Evolutionary conservation across 192 early-diverging fungal genomes (phyloP), one percentile per base, ranked within the genome.

Genomic region (Ambispora gerdemannii): DNA sequence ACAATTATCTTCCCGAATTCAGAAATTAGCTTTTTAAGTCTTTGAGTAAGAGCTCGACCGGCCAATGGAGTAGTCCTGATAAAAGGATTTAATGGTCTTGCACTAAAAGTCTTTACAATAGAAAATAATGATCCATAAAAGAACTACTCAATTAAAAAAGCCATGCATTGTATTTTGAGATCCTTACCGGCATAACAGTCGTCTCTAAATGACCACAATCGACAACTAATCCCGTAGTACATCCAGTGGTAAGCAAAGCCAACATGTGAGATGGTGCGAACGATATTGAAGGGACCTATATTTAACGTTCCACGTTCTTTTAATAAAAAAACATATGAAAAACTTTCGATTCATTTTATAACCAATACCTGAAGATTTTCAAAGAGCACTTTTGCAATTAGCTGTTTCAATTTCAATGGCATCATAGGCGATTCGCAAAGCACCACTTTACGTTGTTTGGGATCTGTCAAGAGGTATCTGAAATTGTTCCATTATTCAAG

Each of bases 131-230:
- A n/a, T 63, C 25, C 38, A 43, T 43, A 43, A 6, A 6, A 43
- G 38, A 43, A 10, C 38, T 43, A 43, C 15, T 43, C 15, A 10
- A 0, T 33, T 38, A 11, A 36, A 63, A 63, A 31, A 33, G 8
- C 15, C 47, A 25, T 32, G 50, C 28, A 32, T 51, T 32, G 3
- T 19, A 19, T 34, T 33, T 47, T 52, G 55, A 8, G 24, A 47
- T n/a, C 25, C 81, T 63, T 81, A 96, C 93, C 32, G 94, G 94
- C 49, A 91, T 66, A 3, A 91, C 90, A 4, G 86, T 85, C 6
- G 89, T 88, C 49, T 87, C 86, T 19, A 92, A 74, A 68, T 92
- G 83, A 0, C 94, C 95, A 71, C 89, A 90, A 75, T 97, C 94
- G 20, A 97, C 80, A 0, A 97, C 93, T 61, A 97, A 76, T 1